These are phyloP conservation scores for Madurella fahalii DNA, from an alignment of 2,329 filamentous ascomycete species.

Conservation along the genomic window DNA sequence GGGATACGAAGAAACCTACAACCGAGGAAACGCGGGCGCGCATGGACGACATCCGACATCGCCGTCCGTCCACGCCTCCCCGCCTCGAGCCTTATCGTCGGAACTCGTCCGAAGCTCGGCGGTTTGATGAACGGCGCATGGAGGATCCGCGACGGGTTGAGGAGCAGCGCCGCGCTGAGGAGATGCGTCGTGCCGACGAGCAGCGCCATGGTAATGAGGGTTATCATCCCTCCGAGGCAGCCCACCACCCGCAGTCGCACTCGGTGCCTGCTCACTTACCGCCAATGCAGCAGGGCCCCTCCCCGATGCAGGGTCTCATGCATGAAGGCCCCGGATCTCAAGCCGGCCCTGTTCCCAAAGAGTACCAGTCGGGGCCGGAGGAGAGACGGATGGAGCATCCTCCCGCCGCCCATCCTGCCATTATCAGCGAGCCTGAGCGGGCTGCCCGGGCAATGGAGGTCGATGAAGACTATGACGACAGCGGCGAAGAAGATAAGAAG, in stretches of 20 bases:
- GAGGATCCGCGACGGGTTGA: conserved; percentile 51
- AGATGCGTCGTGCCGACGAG: conserved; percentile 54
- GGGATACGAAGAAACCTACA: conserved; percentile 74
- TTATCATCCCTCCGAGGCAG: conserved; percentile 89
- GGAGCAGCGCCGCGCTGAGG: conserved; percentile 57
- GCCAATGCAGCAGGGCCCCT: conserved; percentile 58
- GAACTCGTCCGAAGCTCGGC: conserved; percentile 69
- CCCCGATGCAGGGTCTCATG: conserved; percentile 49
- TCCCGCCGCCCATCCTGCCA: conserved; percentile 42
- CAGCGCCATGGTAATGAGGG: conserved; percentile 69
- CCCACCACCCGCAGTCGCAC: conserved; percentile 71
- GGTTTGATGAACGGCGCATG: conserved; percentile 60
- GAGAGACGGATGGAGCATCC: conserved; percentile 53
- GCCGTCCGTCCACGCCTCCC: conserved; percentile 71
- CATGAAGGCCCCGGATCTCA: conserved; percentile 49
- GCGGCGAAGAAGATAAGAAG: conserved; percentile 80
- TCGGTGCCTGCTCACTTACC: conserved; percentile 56
- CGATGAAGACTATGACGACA: conserved; percentile 96
- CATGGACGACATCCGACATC: conserved; percentile 77
- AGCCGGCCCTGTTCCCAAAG: conserved; percentile 47
- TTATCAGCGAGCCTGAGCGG: conserved; percentile 68
- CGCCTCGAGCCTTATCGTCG: conserved; percentile 62
- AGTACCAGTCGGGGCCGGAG: conserved; percentile 44
- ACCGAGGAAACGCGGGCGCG: conserved; percentile 85
- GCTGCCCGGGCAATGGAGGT: conserved; percentile 94